Base-by-base conservation (phyloP, 352 stramenopile species). In the Phytopythium oedochilum region DNA sequence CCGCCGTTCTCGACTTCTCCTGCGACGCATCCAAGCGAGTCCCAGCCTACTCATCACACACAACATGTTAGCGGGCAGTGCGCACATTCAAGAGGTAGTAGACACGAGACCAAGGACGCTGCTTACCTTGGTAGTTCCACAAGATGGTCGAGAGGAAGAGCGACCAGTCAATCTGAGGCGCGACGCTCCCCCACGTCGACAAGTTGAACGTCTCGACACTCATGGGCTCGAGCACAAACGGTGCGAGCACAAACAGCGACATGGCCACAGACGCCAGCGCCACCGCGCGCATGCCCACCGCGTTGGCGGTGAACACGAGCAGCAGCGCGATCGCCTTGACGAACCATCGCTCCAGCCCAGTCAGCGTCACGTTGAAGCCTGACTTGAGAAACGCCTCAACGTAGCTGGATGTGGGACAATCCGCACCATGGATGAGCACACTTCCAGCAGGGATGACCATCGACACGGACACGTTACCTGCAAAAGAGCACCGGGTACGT, bases 111-210 rank as follows among this genome's bases (percentile, higher is more conserved):
- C n/a, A n/a, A n/a, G 15, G 5, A 25, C n/a, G 10, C 8, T 29
- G 31, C 22, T 2, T 44, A 73, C 84, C 84, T 78, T 94, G 84
- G 48, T 91, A 91, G 58, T 91, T 92, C 84, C 84, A 94, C 12
- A 94, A 59, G 55, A 92, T 91, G 1, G 83, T 92, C 4, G 80
- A 91, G 28, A 92, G 71, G 59, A 94, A 94, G n/a, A 91, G 49
- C 23, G 80, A 90, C 84, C 84, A 92, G 62, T 92, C 70, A 55
- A 92, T 89, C 12, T 76, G 28, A 14, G 79, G 78, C 17, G 82
- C 74, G 8, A 87, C 73, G 32, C 70, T 78, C 15, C 78, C 78
- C 84, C 82, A 92, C 20, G 77, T 90, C 3, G 78, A 65, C 18
- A 87, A 59, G 48, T 92, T 89, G 57, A 90, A 90, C 25, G 78